phyloP scores from a whole-genome alignment of 176 grass and related monocot species.

The Puya raimondii region DNA sequence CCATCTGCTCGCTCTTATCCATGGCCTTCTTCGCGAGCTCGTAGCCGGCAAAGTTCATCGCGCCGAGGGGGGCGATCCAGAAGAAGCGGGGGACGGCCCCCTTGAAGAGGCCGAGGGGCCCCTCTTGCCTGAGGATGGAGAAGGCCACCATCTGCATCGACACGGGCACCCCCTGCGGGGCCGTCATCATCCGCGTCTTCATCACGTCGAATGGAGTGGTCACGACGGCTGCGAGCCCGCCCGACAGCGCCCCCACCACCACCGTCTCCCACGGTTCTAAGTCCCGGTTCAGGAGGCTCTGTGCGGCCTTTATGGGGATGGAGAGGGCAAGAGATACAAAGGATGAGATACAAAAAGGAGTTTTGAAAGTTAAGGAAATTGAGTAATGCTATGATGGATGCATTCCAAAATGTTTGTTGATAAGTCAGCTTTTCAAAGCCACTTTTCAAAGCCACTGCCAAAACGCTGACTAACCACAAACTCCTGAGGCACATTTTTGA shows the following conservation, averaged over 20 bases:
- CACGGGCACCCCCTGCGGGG: slow-evolving; percentile 62
- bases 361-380: not conserved
- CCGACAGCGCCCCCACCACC: slow-evolving; percentile 69
- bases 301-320: slow-evolving; percentile 43
- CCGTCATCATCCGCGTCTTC: slow-evolving; percentile 97
- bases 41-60: slow-evolving; percentile 98
- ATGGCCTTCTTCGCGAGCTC: slow-evolving; percentile 92
- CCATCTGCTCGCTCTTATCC: slow-evolving; percentile 32
- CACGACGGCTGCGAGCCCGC: slow-evolving; percentile 73
- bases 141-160: slow-evolving; percentile 84
- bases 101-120: slow-evolving; percentile 80
- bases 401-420: no score
- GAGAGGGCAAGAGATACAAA: not conserved
- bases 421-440: no score
- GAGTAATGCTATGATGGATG: not conserved
- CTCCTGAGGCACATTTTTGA: no score
- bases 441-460: no score
- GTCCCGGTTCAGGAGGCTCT: slow-evolving; percentile 54
- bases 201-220: slow-evolving; percentile 96
- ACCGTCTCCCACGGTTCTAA: slow-evolving; percentile 90
- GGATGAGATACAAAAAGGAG: not conserved
- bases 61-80: slow-evolving; percentile 88
- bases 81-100: slow-evolving; percentile 84
- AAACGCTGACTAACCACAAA: no score
- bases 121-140: slow-evolving; percentile 81